Evolutionary conservation across 768 basidiomycete genomes (phyloP).

Genomic region (Leucosporidium creatinivorum): DNA sequence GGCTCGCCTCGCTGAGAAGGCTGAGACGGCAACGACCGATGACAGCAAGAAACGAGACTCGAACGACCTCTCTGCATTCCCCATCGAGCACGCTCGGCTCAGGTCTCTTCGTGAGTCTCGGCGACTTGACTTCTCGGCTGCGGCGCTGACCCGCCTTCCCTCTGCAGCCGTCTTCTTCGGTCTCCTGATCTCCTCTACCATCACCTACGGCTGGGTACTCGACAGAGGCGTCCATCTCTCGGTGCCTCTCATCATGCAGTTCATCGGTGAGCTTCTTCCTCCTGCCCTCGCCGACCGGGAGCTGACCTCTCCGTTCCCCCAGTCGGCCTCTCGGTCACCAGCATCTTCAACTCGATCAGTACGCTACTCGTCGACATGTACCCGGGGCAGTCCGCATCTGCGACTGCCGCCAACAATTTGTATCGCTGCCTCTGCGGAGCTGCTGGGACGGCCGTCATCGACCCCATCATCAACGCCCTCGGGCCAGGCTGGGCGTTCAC

Average conservation of each 20-base stretch:
- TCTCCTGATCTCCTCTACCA: constrained; percentile 19
- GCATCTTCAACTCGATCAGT: constrained; percentile 23
- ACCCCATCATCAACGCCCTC: constrained; percentile 20
- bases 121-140: neutral
- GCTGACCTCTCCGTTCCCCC: neutral
- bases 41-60: constrained; percentile 33
- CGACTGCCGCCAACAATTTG: constrained; percentile 33
- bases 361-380: constrained; percentile 40
- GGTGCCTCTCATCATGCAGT: constrained; percentile 38
- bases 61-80: constrained; percentile 27
- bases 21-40: constrained; percentile 13
- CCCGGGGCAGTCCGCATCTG: constrained; percentile 38
- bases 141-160: neutral
- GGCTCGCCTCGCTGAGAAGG: neutral
- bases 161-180: constrained; percentile 24
- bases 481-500: constrained; percentile 28
- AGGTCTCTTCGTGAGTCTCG: constrained; percentile 28
- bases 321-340: constrained; percentile 30
- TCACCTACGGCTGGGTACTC: constrained; percentile 39
- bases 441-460: constrained; percentile 14
- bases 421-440: constrained; percentile 33
- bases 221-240: constrained; percentile 35
- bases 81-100: constrained; percentile 40
- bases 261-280: constrained; percentile 30
- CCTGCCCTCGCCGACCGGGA: neutral